A percentile compares a stretch with the other conserved stretches of the same genome.
These are phyloP conservation scores for Yamadazyma sp. DNA, from an alignment of 805 yeast species.

Conservation along the genomic window DNA sequence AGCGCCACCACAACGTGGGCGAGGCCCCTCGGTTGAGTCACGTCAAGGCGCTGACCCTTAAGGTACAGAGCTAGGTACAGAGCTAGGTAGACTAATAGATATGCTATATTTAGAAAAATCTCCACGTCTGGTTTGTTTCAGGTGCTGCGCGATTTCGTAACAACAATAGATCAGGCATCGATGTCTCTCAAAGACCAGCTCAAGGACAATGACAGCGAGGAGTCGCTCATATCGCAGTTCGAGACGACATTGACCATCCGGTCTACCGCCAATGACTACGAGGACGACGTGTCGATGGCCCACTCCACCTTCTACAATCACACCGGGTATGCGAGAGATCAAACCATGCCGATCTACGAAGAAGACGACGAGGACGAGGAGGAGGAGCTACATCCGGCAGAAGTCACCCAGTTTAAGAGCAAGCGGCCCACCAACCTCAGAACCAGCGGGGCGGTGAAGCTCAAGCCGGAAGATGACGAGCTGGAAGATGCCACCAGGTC, in stretches of 20 bases:
- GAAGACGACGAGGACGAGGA: constrained; percentile 20
- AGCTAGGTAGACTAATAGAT: not conserved
- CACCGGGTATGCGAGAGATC: constrained; percentile 28
- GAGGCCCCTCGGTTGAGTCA: constrained; percentile 35
- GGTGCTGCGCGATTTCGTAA: too few species aligned
- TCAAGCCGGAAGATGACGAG: constrained; percentile 12
- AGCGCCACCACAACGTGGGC: constrained; percentile 58
- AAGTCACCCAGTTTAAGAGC: constrained; percentile 37
- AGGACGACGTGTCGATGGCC: constrained; percentile 41
- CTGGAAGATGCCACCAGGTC: constrained; percentile 7
- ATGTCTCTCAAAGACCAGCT: constrained; percentile 15
- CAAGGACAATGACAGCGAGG: constrained; percentile 32
- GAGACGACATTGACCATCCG: constrained; percentile 44
- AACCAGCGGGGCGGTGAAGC: constrained; percentile 24
- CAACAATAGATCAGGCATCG: constrained; percentile 9
- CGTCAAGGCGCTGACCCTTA: constrained; percentile 10
- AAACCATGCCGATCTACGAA: constrained; percentile 32
- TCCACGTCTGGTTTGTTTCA: too few species aligned
- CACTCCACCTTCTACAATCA: constrained; percentile 26
- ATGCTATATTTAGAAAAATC: not conserved
- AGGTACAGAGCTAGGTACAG: constrained; percentile 1
- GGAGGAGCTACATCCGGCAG: constrained; percentile 9
- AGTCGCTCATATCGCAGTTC: constrained; percentile 42
- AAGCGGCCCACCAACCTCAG: constrained; percentile 30
- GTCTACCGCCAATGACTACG: constrained; percentile 38